phyloP scores from a whole-genome alignment of 129 eudicot species.

The Oenanthe sinensis region DNA sequence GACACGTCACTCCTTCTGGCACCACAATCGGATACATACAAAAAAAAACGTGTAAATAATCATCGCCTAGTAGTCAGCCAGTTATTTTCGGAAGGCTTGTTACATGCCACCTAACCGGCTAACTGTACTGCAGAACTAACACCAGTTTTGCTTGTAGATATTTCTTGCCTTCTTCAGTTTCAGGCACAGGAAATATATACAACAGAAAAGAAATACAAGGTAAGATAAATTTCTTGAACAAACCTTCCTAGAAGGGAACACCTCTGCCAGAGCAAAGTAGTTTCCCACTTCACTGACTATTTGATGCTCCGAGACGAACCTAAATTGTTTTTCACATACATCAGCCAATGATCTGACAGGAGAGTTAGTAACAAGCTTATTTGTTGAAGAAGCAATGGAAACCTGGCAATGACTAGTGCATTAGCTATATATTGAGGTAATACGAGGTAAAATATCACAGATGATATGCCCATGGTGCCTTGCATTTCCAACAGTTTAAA shows the following conservation, averaged over 20 bases:
- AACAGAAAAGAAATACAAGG: neutral
- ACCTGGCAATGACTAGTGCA: conserved; percentile 41
- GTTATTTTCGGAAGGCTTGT: neutral
- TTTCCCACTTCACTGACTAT: conserved; percentile 43
- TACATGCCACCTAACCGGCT: neutral
- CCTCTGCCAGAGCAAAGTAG: conserved; percentile 41
- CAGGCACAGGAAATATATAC: neutral
- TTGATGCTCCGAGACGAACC: conserved; percentile 27
- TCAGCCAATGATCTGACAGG: conserved; percentile 57
- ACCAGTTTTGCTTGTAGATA: neutral
- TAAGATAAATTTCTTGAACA: conserved; percentile 12
- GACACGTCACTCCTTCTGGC: neutral
- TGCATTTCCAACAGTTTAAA: neutral
- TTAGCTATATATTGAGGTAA: conserved; percentile 1
- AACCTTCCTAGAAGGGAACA: conserved; percentile 76
- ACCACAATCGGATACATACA: neutral
- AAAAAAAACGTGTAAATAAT: neutral
- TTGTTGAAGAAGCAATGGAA: conserved; percentile 51
- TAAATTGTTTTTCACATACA: conserved; percentile 43
- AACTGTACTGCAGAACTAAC: neutral
- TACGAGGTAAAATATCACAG: neutral
- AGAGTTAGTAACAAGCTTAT: conserved; percentile 16
- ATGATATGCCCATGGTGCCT: neutral
- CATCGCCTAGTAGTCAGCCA: neutral
- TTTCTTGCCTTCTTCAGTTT: neutral